Percentiles rank a stretch among this genome's conserved stretches.
phyloP scores from a whole-genome alignment of 2,329 filamentous ascomycete genomes.

The Diatrype stigma region DNA sequence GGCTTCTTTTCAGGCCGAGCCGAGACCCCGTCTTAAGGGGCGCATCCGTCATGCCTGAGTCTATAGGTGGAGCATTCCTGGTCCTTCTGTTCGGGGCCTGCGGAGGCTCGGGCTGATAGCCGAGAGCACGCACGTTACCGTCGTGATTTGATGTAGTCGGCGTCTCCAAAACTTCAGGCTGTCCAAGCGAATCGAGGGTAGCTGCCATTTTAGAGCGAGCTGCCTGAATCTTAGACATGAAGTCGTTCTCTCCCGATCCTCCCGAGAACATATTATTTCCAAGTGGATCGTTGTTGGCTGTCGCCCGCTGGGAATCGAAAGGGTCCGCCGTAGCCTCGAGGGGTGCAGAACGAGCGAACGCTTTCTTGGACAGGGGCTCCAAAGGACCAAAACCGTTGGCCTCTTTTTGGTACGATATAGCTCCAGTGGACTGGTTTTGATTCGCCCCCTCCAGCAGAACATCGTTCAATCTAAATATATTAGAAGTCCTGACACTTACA shows the following conservation, averaged over 20 bases:
- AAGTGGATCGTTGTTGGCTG: constrained; percentile 35
- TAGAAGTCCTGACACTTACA: constrained; percentile 73
- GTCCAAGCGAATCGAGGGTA: constrained; percentile 31
- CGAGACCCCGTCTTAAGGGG: constrained; percentile 63
- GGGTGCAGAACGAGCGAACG: constrained; percentile 33
- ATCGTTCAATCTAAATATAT: constrained; percentile 77
- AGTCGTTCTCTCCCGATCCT: constrained; percentile 48
- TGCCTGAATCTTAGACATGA: constrained; percentile 52
- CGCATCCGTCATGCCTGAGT: constrained; percentile 50
- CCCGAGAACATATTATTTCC: constrained; percentile 36
- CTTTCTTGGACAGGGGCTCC: constrained; percentile 40
- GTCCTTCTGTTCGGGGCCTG: constrained; percentile 51
- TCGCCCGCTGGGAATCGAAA: constrained; percentile 43
- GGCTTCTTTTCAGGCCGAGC: constrained; percentile 40
- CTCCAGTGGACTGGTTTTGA: constrained; percentile 27
- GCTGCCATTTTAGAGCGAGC: constrained; percentile 43
- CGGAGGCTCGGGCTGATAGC: constrained; percentile 39
- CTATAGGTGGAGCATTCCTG: constrained; percentile 48
- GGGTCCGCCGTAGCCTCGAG: constrained; percentile 44
- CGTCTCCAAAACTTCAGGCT: constrained; percentile 57
- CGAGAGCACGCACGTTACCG: constrained; percentile 27
- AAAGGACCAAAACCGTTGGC: constrained; percentile 27
- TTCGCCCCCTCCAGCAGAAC: constrained; percentile 45
- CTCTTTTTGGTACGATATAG: constrained; percentile 34
- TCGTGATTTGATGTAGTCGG: constrained; percentile 49